Base-by-base conservation (phyloP, 2,329 filamentous ascomycete species). In the Endoconidiophora polonica region DNA sequence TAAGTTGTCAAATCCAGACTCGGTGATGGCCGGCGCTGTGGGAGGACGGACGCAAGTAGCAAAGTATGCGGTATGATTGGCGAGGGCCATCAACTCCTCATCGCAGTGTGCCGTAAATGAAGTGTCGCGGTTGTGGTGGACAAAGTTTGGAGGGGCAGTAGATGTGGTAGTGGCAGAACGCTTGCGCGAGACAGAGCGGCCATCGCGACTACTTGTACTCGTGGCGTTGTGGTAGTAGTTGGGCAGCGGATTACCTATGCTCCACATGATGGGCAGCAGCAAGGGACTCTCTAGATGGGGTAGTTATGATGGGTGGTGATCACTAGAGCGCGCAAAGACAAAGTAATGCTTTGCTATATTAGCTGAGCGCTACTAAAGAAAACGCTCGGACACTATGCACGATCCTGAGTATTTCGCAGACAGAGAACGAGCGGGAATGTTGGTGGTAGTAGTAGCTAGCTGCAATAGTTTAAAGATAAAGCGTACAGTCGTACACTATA, bases 1-100 rank as follows among this genome's bases (percentile, higher is more conserved):
- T 44, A 66, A 48, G 23, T 37, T 44, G 40, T 37, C 47, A 5
- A 53, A 29, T 12, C 47, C 44, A 37, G 47, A 42, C 29, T 49
- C 48, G 22, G 37, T 37, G 37, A 26, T 44, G 12, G 51, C 16
- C 14, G 51, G 50, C 14, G 53, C 50, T 4, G 50, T 48, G 10
- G 53, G 50, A 18, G 52, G 39, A n/a, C 47, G 41, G 37, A 33
- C 20, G 7, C 29, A 33, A 12, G 29, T 33, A n/a, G 41, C 38
- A 37, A 39, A 52, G 29, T 36, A 26, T 20, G 24, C n/a, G 18
- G 38, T 40, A n/a, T 40, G 44, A 23, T 18, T 16, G 29, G 36
- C 20, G 22, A 46, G n/a, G 18, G 44, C 18, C 29, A 33, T 33
- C 29, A 33, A 33, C 29, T 33, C 29, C 12, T 33, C 29, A 39